Percentiles rank a stretch among this genome's conserved stretches.
These are phyloP conservation scores for Letharia lupina DNA, from an alignment of 495 filamentous ascomycete genomes.

Conservation along the genomic window DNA sequence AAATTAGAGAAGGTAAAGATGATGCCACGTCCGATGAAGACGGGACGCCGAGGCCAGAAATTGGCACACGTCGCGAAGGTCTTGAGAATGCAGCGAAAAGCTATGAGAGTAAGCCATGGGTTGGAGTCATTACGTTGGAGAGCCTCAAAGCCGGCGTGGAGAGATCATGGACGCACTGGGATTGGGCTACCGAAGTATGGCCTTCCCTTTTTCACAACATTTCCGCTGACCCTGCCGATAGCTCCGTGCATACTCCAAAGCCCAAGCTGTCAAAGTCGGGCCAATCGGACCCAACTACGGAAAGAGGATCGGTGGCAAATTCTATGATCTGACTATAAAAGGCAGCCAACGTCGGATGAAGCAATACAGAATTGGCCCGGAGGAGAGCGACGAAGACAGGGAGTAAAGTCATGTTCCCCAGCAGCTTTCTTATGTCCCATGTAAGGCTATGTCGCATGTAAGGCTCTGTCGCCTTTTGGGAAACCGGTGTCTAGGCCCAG, in stretches of 20 bases:
- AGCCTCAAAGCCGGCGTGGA: background rate
- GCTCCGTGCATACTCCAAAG: background rate
- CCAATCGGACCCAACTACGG: background rate
- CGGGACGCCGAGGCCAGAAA: background rate
- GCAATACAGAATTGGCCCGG: background rate
- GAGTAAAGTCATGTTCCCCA: background rate
- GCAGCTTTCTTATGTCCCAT: too few relatives aligned
- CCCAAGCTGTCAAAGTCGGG: background rate
- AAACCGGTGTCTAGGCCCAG: too few relatives aligned
- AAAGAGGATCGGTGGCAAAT: background rate
- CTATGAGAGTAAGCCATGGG: background rate
- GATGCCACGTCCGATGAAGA: background rate
- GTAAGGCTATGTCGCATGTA: too few relatives aligned
- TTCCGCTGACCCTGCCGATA: background rate
- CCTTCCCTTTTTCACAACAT: background rate
- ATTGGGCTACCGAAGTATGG: background rate
- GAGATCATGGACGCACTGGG: background rate
- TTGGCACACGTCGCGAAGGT: background rate
- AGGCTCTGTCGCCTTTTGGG: too few relatives aligned
- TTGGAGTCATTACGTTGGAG: background rate
- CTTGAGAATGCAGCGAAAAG: background rate
- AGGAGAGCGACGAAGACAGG: background rate
- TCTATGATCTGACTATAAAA: background rate
- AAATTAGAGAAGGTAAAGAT: background rate
- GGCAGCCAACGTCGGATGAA: background rate